Evolutionary conservation across 441 rosid species (phyloP), one percentile per base, ranked within the genome.

Genomic region (Jatropha multifida): DNA sequence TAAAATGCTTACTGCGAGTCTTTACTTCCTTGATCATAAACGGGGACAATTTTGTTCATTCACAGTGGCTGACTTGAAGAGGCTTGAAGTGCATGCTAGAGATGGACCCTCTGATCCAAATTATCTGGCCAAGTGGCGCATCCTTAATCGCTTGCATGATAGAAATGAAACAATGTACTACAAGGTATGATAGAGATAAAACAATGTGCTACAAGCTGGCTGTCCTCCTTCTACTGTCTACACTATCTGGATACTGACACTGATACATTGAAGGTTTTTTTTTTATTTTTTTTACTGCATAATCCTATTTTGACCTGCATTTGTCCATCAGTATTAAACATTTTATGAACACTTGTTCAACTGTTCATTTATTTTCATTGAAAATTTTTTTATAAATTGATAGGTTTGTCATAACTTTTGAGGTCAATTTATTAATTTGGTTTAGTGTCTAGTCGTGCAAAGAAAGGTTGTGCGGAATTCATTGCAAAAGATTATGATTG

Each of bases 141-240:
- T 96, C 74, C 96, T 96, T 68, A 96, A 96, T 73, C 92, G 99
- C 26, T 79, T 96, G 85, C 99, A 96, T 69, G 99, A 96, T 73
- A 86, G 99, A 64, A 96, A 96, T 82, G 99, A 96, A 85, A 93
- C 98, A 14, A 96, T 96, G 97, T 96, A 96, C 83, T 93, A 87
- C 77, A 87, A 44, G 48, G 85, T 98, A 96, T 69, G 99, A 96
- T 73, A 86, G 99, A 64, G 94, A 96, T 82, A 98, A 96, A 85
- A 93, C 98, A 14, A 96, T 96, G 97, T 96, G 93, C 83, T 93
- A 87, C 77, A 87, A 44, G 48, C 84, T 88, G 42, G 62, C 52
- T 77, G 26, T 69, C 55, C 56, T 48, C 63, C 32, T 68, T 13
- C 46, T 56, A 7, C 3, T n/a, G 1, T 14, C 10, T 56, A 18